phyloP scores from a whole-genome alignment of 495 filamentous ascomycete genomes.

The Cenococcum geophilum region DNA sequence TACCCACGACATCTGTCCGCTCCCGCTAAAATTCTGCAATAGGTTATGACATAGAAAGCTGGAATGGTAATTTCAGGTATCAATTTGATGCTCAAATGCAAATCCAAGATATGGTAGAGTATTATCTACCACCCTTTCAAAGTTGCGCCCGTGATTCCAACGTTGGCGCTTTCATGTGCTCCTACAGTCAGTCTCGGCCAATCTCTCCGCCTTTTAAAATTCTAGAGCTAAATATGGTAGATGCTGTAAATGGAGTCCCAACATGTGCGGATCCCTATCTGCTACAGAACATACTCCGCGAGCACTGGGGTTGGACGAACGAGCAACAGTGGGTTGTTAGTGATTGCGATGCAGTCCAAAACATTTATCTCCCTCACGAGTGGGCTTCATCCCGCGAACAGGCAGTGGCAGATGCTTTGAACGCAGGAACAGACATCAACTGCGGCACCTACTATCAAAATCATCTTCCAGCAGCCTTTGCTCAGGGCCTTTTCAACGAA shows the following conservation, averaged over 20 bases:
- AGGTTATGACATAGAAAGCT: conserved; percentile 59
- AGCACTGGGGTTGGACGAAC: conserved; percentile 45
- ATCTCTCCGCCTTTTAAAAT: background rate
- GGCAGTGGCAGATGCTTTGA: conserved; percentile 50
- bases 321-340: conserved; percentile 52
- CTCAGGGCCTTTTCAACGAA: conserved; percentile 45
- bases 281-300: conserved; percentile 52
- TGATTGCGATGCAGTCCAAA: conserved; percentile 55
- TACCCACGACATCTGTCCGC: background rate
- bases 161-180: conserved; percentile 54
- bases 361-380: conserved; percentile 51
- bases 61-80: conserved; percentile 48
- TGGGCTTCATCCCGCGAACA: conserved; percentile 45
- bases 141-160: conserved; percentile 50
- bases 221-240: background rate
- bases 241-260: conserved; percentile 55
- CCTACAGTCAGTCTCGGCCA: conserved; percentile 41
- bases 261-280: conserved; percentile 52
- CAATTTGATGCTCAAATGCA: conserved; percentile 53
- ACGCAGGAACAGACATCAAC: conserved; percentile 57
- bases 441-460: conserved; percentile 55
- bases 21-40: background rate
- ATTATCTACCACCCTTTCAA: conserved; percentile 49
- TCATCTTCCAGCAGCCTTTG: conserved; percentile 45
- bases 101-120: conserved; percentile 52